Evolutionary conservation across 1,284 basidiomycete genomes (phyloP).

Genomic region (Heimioporus punctisporus): DNA sequence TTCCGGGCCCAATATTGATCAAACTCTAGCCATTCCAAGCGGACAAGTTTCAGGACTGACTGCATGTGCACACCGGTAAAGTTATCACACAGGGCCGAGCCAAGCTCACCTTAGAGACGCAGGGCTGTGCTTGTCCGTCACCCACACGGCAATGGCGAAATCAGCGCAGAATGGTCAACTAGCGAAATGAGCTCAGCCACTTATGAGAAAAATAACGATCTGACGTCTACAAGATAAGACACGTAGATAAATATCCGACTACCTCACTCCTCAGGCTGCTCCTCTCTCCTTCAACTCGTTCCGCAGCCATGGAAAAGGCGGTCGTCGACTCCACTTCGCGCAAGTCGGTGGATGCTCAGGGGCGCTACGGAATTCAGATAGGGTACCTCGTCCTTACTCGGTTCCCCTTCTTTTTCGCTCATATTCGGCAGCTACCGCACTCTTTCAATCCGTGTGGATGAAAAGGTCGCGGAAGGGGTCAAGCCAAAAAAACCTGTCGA

Average conservation of each 20-base stretch:
- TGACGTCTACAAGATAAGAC: not conserved
- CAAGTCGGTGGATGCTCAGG: constrained; percentile 15
- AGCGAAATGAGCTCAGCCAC: constrained; percentile 28
- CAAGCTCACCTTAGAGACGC: not conserved
- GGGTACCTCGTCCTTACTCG: constrained; percentile 8
- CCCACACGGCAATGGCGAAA: constrained; percentile 26
- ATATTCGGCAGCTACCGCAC: constrained; percentile 40
- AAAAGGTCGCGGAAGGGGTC: constrained; percentile 17
- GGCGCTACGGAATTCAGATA: constrained; percentile 35
- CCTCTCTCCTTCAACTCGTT: not conserved
- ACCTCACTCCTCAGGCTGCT: not conserved
- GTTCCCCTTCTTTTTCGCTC: not conserved
- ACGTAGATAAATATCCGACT: constrained; percentile 9
- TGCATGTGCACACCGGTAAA: not conserved
- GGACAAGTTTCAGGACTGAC: not conserved
- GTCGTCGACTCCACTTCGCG: constrained; percentile 1
- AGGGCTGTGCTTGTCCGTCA: not conserved
- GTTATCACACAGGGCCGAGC: not conserved
- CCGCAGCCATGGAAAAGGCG: constrained; percentile 23
- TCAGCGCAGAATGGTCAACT: constrained; percentile 19
- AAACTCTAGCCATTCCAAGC: not conserved
- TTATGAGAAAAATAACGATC: not conserved
- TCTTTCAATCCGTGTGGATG: constrained; percentile 43
- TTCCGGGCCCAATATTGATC: no score
- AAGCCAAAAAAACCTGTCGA: constrained; percentile 26